phyloP scores from a whole-genome alignment of 169 alveolate species.

The Cryptosporidium sp. region DNA sequence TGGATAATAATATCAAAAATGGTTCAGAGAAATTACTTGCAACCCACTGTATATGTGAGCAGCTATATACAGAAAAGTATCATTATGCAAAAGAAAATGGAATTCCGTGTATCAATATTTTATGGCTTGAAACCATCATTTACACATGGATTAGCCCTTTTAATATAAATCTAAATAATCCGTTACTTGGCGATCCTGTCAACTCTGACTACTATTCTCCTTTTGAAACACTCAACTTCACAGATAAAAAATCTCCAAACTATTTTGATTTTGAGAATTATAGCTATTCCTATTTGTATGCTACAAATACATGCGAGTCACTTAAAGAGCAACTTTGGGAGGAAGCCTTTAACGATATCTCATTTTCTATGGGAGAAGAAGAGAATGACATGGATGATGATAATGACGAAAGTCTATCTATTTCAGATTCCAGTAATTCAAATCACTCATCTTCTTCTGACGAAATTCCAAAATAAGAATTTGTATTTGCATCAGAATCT shows the following conservation, averaged over 20 bases:
- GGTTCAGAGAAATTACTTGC: background rate
- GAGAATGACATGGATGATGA: background rate
- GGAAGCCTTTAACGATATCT: slow-evolving; percentile 47
- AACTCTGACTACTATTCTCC: slow-evolving; percentile 33
- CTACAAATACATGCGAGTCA: background rate
- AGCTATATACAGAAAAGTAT: slow-evolving; percentile 53
- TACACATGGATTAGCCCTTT: slow-evolving; percentile 59
- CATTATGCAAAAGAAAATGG: slow-evolving; percentile 33
- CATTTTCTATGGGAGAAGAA: slow-evolving; percentile 10
- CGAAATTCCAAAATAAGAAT: background rate
- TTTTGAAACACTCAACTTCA: slow-evolving; percentile 10
- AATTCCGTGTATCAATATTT: slow-evolving; percentile 45
- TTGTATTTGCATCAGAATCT: background rate
- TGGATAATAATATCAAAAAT: background rate
- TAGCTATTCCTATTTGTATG: slow-evolving; percentile 5
- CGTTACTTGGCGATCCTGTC: slow-evolving; percentile 6
- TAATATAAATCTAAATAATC: background rate
- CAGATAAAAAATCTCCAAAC: background rate
- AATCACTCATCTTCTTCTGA: background rate
- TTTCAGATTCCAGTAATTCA: background rate
- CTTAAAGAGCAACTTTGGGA: slow-evolving; percentile 41
- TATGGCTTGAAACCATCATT: slow-evolving; percentile 58
- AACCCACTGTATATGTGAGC: slow-evolving; percentile 68
- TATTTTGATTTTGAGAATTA: background rate
- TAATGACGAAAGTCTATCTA: background rate